A percentile compares a stretch with the other conserved stretches of the same genome.
phyloP scores from a whole-genome alignment of 2,329 filamentous ascomycete genomes.

The Sordariomycetes sp. region DNA sequence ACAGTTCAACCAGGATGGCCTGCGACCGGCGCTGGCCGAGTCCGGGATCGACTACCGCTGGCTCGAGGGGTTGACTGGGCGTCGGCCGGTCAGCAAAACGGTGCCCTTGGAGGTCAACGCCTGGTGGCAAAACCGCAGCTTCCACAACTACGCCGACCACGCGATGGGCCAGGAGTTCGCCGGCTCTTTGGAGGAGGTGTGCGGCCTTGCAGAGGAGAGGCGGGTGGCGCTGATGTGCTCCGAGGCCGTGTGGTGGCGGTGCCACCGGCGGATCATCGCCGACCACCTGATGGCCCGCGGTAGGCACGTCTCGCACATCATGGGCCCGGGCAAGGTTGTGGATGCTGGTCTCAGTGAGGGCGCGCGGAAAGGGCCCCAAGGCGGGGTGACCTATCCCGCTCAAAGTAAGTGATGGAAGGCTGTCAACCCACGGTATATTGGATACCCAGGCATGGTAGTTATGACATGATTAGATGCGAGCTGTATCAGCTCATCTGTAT shows the following conservation, averaged over 20 bases:
- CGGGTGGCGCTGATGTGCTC: background rate
- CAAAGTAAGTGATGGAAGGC: background rate
- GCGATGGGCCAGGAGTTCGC: background rate
- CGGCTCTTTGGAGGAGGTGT: background rate
- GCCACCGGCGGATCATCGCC: background rate
- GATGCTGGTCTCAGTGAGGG: background rate
- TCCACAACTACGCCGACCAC: background rate
- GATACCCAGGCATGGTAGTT: background rate
- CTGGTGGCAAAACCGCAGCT: background rate
- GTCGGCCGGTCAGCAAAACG: background rate
- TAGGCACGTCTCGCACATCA: background rate
- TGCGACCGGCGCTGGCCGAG: background rate
- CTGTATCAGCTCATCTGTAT: too few relatives aligned
- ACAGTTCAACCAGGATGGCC: background rate
- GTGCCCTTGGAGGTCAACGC: background rate
- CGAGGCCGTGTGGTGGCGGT: background rate
- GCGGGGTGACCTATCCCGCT: background rate
- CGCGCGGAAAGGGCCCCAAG: background rate
- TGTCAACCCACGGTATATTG: background rate
- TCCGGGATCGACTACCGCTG: background rate
- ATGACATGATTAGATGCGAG: background rate
- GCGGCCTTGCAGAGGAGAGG: background rate
- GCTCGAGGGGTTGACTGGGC: background rate
- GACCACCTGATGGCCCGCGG: background rate
- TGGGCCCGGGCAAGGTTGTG: background rate